Percentiles rank a stretch among this genome's conserved stretches.
phyloP scores from a whole-genome alignment of 352 stramenopile species.

The Phytophthora hybrid region DNA sequence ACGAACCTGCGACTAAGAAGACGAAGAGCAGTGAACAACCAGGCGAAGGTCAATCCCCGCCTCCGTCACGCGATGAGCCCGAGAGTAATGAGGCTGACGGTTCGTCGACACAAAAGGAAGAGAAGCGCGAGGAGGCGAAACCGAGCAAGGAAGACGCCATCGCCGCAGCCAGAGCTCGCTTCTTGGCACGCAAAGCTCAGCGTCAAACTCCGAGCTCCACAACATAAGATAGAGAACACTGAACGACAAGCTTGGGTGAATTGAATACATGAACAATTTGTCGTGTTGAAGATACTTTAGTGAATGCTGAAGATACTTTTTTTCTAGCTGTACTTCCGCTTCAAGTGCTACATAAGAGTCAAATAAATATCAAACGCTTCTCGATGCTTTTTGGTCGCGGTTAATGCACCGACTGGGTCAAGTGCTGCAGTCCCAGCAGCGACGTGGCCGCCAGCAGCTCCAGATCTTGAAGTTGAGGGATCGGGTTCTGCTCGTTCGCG shows the following conservation, averaged over 20 bases:
- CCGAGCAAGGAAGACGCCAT: constrained; percentile 81
- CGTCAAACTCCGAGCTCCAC: constrained; percentile 28
- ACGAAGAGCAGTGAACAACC: constrained; percentile 15
- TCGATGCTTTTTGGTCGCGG: constrained; percentile 5
- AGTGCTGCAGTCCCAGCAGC: constrained; percentile 75
- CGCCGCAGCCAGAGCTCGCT: constrained; percentile 77
- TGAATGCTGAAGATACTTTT: constrained; percentile 34
- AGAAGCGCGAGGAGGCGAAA: constrained; percentile 36
- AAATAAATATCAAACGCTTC: constrained; percentile 54
- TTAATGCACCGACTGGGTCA: constrained; percentile 79
- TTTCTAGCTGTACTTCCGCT: constrained; percentile 30
- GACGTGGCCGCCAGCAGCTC: constrained; percentile 83
- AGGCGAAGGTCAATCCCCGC: constrained; percentile 11
- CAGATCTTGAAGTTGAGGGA: constrained; percentile 66
- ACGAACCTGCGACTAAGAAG: constrained; percentile 34
- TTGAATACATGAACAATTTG: background rate
- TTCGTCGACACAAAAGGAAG: constrained; percentile 9
- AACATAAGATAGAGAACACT: constrained; percentile 18
- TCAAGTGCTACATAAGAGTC: constrained; percentile 39
- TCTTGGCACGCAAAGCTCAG: constrained; percentile 86
- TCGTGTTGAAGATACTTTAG: constrained; percentile 23
- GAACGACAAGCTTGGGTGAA: too few species aligned
- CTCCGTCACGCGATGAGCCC: background rate
- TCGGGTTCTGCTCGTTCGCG: constrained; percentile 10
- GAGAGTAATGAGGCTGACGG: constrained; percentile 11